These are phyloP conservation scores for Juncus inflexus DNA, from an alignment of 176 grass and related monocot species.

Conservation along the genomic window DNA sequence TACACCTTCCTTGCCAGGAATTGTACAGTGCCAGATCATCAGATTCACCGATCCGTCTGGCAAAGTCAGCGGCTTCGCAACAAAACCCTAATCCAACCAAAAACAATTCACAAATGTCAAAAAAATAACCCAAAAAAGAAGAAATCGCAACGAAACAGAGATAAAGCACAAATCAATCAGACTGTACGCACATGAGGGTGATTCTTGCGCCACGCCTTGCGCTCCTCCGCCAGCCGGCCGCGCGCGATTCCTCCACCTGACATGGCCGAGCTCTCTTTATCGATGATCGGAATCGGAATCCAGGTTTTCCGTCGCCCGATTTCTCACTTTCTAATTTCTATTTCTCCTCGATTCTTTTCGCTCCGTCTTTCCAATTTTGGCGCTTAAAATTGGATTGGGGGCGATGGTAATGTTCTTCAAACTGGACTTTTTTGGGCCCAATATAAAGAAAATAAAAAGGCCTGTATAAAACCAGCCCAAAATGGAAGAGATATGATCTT, in stretches of 20 bases:
- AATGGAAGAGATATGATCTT: too few relatives aligned
- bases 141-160: too few relatives aligned
- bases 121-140: neutral
- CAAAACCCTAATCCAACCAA: conserved; percentile 54
- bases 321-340: too few relatives aligned
- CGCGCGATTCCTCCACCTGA: conserved; percentile 56
- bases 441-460: too few relatives aligned
- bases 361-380: too few relatives aligned
- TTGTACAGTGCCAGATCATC: conserved; percentile 69
- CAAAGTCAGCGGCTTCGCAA: conserved; percentile 77
- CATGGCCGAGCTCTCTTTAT: conserved; percentile 24
- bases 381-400: too few relatives aligned
- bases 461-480: too few relatives aligned
- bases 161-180: neutral
- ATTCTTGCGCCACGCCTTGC: conserved; percentile 82
- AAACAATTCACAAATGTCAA: conserved; percentile 1
- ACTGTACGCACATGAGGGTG: conserved; percentile 48
- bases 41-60: conserved; percentile 77
- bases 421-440: too few relatives aligned
- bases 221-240: conserved; percentile 70
- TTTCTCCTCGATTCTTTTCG: too few relatives aligned
- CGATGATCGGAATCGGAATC: too few relatives aligned
- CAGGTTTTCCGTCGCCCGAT: too few relatives aligned
- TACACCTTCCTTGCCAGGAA: conserved; percentile 84
- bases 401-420: too few relatives aligned